Conservation (phyloP, 2,329 filamentous ascomycete genomes). For the Pestalotiopsis sp. region DNA sequence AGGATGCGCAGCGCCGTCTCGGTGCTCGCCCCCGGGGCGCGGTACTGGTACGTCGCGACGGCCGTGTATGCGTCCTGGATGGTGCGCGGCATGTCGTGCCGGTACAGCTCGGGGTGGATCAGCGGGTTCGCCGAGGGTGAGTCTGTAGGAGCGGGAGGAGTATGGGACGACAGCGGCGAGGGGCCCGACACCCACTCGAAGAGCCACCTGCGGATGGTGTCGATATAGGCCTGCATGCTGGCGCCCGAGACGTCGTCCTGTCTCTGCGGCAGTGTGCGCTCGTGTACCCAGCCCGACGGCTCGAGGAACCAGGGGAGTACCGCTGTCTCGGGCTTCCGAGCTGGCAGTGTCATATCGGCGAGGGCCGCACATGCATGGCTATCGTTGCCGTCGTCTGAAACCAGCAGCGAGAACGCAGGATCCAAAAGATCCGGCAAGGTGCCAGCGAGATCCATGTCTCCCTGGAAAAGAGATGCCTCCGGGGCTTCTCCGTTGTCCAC, state of each 20-base stretch:
- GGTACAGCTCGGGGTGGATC: conserved; percentile 27
- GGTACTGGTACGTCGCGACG: conserved; percentile 22
- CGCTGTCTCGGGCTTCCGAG: conserved; percentile 7
- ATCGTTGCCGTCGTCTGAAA: background rate
- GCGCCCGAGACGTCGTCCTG: conserved; percentile 21
- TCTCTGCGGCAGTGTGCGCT: background rate
- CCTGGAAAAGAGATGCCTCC: background rate
- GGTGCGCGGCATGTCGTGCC: conserved; percentile 24
- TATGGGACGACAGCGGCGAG: background rate
- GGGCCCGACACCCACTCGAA: conserved; percentile 25
- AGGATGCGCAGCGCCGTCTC: conserved; percentile 21
- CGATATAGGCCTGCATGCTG: conserved; percentile 22
- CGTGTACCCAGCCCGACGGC: background rate
- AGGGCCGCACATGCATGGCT: background rate
- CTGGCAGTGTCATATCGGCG: background rate
- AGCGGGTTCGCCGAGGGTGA: conserved; percentile 19
- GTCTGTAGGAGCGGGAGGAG: background rate
- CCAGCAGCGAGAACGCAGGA: background rate
- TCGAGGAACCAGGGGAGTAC: conserved; percentile 5
- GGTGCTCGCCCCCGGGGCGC: conserved; percentile 18
- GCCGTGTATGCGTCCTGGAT: conserved; percentile 29
- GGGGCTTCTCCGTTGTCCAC: background rate
- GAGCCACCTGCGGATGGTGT: conserved; percentile 24
- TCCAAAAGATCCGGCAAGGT: background rate
- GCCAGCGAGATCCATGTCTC: background rate